Evolutionary conservation across 106 monocot genomes (phyloP).

Genomic region (Dioscorea alata): DNA sequence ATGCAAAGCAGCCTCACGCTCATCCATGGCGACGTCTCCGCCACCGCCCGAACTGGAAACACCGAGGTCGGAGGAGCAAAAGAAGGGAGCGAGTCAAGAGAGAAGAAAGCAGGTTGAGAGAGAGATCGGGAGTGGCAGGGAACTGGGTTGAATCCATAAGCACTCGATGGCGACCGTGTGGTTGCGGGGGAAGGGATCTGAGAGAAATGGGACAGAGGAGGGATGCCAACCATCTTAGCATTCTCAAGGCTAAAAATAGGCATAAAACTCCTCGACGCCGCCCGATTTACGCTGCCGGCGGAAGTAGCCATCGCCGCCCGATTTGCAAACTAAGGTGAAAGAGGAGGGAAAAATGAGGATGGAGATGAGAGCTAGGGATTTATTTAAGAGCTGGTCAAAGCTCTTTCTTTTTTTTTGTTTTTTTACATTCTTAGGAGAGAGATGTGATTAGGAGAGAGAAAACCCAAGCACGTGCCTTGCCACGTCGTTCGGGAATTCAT

Average conservation of each 20-base stretch:
- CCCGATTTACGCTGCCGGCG: no score
- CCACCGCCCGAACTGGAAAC: constrained; percentile 6
- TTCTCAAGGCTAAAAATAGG: constrained; percentile 1
- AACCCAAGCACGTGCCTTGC: no score
- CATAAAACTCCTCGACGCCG: neutral
- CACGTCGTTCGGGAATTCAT: no score
- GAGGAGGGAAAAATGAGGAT: no score
- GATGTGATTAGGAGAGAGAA: no score
- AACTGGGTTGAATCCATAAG: constrained; percentile 5
- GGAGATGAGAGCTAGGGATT: no score
- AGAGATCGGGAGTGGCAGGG: constrained; percentile 44
- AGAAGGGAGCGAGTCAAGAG: no score
- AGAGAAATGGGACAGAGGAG: constrained; percentile 29
- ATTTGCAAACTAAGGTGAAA: no score
- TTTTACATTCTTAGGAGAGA: no score
- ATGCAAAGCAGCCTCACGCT: constrained; percentile 6
- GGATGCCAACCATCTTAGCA: constrained; percentile 36
- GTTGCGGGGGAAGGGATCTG: constrained; percentile 3
- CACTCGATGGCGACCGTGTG: constrained; percentile 20
- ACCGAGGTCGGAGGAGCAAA: constrained; percentile 13
- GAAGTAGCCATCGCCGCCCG: neutral
- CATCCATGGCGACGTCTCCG: constrained; percentile 40
- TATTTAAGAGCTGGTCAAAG: no score
- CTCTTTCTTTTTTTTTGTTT: no score
- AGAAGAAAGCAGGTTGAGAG: constrained; percentile 71